phyloP scores from a whole-genome alignment of 768 basidiomycete genomes.

The Pleurotus pulmonarius region DNA sequence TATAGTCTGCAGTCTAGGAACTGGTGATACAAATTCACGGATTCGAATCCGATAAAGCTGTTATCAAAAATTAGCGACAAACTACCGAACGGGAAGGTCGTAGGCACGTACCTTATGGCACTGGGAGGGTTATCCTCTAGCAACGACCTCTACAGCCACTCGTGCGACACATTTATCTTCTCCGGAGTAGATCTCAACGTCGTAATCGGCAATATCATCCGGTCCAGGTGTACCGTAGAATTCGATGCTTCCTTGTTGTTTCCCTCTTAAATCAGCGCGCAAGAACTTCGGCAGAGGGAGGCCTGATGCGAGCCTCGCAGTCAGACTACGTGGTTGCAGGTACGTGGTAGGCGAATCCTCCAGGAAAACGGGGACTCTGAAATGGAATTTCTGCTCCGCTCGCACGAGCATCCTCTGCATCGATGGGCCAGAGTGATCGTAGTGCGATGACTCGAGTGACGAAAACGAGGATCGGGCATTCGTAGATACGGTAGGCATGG shows the following conservation, averaged over 20 bases:
- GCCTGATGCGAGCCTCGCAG: conserved; percentile 49
- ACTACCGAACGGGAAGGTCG: background rate
- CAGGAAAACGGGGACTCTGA: conserved; percentile 41
- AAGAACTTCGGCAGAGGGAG: conserved; percentile 53
- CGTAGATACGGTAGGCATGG: conserved; percentile 32
- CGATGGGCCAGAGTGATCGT: conserved; percentile 28
- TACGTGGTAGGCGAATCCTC: conserved; percentile 9
- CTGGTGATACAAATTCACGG: background rate
- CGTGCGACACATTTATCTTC: conserved; percentile 50
- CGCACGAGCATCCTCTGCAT: conserved; percentile 48
- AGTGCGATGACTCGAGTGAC: conserved; percentile 58
- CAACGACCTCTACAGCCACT: conserved; percentile 54
- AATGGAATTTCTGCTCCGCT: conserved; percentile 56
- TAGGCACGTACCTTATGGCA: background rate
- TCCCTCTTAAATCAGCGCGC: conserved; percentile 42
- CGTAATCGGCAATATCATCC: conserved; percentile 49
- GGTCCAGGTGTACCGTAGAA: conserved; percentile 50
- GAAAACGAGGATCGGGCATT: conserved; percentile 55
- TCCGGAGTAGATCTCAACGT: conserved; percentile 53
- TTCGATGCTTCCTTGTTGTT: conserved; percentile 48
- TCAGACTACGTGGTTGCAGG: conserved; percentile 17
- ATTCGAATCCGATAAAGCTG: background rate
- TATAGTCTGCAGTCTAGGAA: background rate
- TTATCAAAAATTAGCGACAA: background rate
- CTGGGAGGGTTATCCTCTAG: conserved; percentile 7